Evolutionary conservation across 1,284 basidiomycete genomes (phyloP).

Genomic region (Neonothopanus nambi): DNA sequence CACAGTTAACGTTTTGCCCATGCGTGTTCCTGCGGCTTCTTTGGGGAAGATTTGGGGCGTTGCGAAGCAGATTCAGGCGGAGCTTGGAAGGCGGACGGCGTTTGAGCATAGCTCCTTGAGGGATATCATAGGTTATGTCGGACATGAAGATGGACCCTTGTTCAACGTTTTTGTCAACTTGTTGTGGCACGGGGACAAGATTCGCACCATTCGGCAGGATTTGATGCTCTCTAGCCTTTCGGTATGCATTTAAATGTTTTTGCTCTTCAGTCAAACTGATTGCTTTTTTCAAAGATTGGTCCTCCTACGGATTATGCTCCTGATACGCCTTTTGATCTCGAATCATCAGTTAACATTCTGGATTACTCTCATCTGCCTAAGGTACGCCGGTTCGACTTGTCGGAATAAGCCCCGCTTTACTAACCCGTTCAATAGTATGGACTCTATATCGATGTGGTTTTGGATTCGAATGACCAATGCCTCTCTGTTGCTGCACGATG

Average conservation of each 20-base stretch:
- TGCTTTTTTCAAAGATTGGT: slow-evolving; percentile 8
- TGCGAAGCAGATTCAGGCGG: slow-evolving; percentile 6
- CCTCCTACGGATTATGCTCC: slow-evolving; percentile 8
- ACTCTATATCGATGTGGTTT: slow-evolving; percentile 11
- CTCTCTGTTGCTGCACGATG: slow-evolving; percentile 7
- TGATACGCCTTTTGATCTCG: slow-evolving; percentile 6
- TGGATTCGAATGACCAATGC: slow-evolving; percentile 5
- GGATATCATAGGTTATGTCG: slow-evolving; percentile 3
- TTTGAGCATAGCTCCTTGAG: slow-evolving; percentile 11
- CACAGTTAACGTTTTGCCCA: slow-evolving; percentile 12
- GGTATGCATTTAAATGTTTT: slow-evolving; percentile 4
- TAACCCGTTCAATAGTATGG: background rate
- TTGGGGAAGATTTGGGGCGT: background rate
- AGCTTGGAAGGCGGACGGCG: slow-evolving; percentile 10
- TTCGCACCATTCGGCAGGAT: slow-evolving; percentile 6
- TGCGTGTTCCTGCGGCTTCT: slow-evolving; percentile 1
- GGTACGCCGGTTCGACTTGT: background rate
- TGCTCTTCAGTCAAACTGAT: background rate
- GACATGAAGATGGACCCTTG: slow-evolving; percentile 7
- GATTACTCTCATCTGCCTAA: slow-evolving; percentile 12
- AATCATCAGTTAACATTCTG: background rate
- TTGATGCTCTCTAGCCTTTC: slow-evolving; percentile 4
- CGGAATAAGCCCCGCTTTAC: too few species aligned
- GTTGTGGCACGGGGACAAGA: slow-evolving; percentile 14
- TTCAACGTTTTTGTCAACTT: slow-evolving; percentile 14